Percentiles rank a stretch among this genome's conserved stretches.
Evolutionary conservation across 805 yeast species (phyloP).

Genomic region (Suhomyces sp.): DNA sequence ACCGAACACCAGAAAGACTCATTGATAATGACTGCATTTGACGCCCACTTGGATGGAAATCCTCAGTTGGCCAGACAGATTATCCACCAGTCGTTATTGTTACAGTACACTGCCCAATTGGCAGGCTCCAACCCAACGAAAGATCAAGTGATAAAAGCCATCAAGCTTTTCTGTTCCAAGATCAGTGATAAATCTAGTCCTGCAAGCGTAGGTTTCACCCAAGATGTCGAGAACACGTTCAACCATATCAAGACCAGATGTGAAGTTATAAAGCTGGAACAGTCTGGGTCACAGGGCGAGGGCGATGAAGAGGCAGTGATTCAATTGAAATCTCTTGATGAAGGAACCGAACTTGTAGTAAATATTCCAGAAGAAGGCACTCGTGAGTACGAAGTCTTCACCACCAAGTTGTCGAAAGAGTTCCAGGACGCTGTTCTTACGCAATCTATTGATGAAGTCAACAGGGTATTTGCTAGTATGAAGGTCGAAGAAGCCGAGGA

Average conservation of each 20-base stretch:
- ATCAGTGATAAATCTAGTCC: slow-evolving; percentile 52
- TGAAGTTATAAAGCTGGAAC: slow-evolving; percentile 57
- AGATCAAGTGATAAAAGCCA: slow-evolving; percentile 39
- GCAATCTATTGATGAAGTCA: slow-evolving; percentile 70
- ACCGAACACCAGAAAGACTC: slow-evolving; percentile 88
- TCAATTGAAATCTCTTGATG: slow-evolving; percentile 86
- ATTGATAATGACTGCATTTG: slow-evolving; percentile 88
- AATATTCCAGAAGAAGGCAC: slow-evolving; percentile 61
- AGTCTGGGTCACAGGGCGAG: slow-evolving; percentile 23
- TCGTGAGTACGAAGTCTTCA: slow-evolving; percentile 55
- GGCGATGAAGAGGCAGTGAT: slow-evolving; percentile 69
- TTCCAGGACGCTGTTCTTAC: slow-evolving; percentile 79
- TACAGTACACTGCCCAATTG: slow-evolving; percentile 64
- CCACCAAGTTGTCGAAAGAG: slow-evolving; percentile 48
- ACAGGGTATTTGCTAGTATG: slow-evolving; percentile 73
- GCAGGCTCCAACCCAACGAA: slow-evolving; percentile 31
- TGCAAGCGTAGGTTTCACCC: slow-evolving; percentile 65
- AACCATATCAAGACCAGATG: slow-evolving; percentile 77
- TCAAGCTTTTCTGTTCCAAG: slow-evolving; percentile 66
- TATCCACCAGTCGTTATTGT: slow-evolving; percentile 75
- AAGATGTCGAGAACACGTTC: slow-evolving; percentile 72
- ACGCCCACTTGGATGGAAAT: slow-evolving; percentile 66
- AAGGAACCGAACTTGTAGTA: slow-evolving; percentile 69
- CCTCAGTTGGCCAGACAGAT: slow-evolving; percentile 53
- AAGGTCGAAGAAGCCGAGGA: slow-evolving; percentile 76